A percentile compares a stretch with the other conserved stretches of the same genome.
These are phyloP conservation scores for Cercospora citrullina DNA, from an alignment of 2,329 filamentous ascomycete species.

Conservation along the genomic window DNA sequence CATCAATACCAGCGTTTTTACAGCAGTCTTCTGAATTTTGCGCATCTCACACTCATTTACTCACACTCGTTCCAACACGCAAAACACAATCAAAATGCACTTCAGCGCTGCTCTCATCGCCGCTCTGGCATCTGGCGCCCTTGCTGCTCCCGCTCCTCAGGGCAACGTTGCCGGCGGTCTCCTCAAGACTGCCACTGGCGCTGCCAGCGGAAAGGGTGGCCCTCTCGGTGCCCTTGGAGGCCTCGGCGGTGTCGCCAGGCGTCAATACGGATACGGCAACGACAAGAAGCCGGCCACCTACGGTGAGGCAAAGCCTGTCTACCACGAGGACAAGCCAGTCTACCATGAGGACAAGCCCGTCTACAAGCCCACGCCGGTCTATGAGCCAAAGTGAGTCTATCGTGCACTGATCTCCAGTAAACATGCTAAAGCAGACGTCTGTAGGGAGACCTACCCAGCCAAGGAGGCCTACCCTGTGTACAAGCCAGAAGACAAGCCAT, in stretches of 20 bases:
- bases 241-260: neutral
- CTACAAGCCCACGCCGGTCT: neutral
- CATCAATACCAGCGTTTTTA: neutral
- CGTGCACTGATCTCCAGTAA: neutral
- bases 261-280: neutral
- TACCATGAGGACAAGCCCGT: neutral
- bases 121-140: slow-evolving; percentile 6
- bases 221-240: neutral
- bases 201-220: neutral
- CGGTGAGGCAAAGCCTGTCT: neutral
- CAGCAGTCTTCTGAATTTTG: neutral
- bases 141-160: slow-evolving; percentile 2
- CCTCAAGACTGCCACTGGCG: neutral
- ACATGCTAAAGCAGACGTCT: neutral
- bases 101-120: slow-evolving; percentile 9
- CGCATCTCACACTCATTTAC: neutral
- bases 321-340: neutral
- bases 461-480: neutral
- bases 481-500: neutral
- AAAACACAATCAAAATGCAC: slow-evolving; percentile 3
- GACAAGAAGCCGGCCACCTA: neutral
- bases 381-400: neutral
- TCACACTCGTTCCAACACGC: slow-evolving; percentile 5
- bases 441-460: neutral
- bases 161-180: neutral